Evolutionary conservation across 805 yeast species (phyloP), one percentile per base, ranked within the genome.

Genomic region (Suhomyces sp.): DNA sequence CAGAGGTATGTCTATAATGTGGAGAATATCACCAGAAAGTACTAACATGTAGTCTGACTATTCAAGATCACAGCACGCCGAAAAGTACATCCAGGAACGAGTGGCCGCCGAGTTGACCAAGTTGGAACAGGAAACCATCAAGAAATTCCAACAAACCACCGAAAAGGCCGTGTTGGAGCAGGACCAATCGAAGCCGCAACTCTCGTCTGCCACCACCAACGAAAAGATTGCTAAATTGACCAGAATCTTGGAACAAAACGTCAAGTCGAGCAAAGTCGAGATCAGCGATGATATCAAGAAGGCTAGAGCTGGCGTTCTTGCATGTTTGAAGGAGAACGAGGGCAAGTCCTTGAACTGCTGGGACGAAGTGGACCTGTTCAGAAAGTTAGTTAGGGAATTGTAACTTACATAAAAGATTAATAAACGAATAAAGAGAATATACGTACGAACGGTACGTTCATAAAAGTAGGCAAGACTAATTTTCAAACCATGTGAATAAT

Each of bases 291-390:
- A 73, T 2, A 65, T 85, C 8, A 63, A 73, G 50, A 61, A 60
- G 2, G 78, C 85, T 5, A 83, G 87, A 69, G 60, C 63, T 6
- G 61, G 74, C 9, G 83, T 90, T 24, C 71, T 79, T 24, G 62
- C 72, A 42, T 90, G 97, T 67, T 76, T 90, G 63, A 77, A 76
- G 59, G 79, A 79, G 47, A 86, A 85, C 67, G 70, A 78, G 56
- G 87, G 84, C 22, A 84, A 78, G 65, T 85, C 88, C 22, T 78
- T 90, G 67, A 85, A 87, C 68, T 90, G 97, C 67, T 87, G 91
- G 86, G 89, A 87, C 41, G 88, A 87, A 64, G 88, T 88, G 17
- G 83, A 86, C 63, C 71, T 77, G 52, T 89, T 90, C 69, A 87
- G 84, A 65, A 77, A 76, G 57, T 67, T 83, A 56, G 87, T 84